Conservation (phyloP, 2,329 filamentous ascomycete species). For the Exophiala sp. region DNA sequence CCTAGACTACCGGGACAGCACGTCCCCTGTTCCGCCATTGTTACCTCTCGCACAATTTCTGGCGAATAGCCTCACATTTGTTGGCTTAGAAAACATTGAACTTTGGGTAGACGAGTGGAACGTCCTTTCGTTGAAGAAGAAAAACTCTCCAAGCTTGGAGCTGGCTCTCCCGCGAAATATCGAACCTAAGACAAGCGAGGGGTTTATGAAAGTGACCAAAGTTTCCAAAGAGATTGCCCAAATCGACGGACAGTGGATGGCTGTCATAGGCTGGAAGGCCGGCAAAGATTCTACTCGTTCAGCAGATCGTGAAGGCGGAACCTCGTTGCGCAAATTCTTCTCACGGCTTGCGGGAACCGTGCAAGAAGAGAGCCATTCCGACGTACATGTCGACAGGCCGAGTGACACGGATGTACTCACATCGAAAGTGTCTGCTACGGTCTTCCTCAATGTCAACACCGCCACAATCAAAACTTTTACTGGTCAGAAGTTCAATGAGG, state of each 20-base stretch:
- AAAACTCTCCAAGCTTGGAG: conserved; percentile 68
- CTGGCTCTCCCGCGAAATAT: conserved; percentile 71
- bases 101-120: conserved; percentile 85
- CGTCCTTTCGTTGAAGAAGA: conserved; percentile 73
- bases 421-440: conserved; percentile 60
- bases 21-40: conserved; percentile 78
- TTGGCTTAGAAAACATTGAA: conserved; percentile 79
- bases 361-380: conserved; percentile 16
- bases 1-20: conserved; percentile 84
- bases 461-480: conserved; percentile 75
- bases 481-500: conserved; percentile 64
- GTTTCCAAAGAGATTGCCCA: conserved; percentile 83
- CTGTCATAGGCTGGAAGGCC: conserved; percentile 75
- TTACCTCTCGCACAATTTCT: conserved; percentile 86
- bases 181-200: conserved; percentile 75
- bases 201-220: conserved; percentile 76
- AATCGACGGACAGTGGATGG: conserved; percentile 87
- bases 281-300: conserved; percentile 40
- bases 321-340: conserved; percentile 72
- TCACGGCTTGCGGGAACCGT: conserved; percentile 60
- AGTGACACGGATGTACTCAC: conserved; percentile 60
- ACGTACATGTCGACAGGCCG: conserved; percentile 43
- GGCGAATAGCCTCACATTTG: conserved; percentile 91
- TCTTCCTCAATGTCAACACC: conserved; percentile 83
- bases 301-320: conserved; percentile 42